A percentile compares a stretch with the other conserved stretches of the same genome.
phyloP scores from a whole-genome alignment of 148 eudicot genomes.

The Silene latifolia region DNA sequence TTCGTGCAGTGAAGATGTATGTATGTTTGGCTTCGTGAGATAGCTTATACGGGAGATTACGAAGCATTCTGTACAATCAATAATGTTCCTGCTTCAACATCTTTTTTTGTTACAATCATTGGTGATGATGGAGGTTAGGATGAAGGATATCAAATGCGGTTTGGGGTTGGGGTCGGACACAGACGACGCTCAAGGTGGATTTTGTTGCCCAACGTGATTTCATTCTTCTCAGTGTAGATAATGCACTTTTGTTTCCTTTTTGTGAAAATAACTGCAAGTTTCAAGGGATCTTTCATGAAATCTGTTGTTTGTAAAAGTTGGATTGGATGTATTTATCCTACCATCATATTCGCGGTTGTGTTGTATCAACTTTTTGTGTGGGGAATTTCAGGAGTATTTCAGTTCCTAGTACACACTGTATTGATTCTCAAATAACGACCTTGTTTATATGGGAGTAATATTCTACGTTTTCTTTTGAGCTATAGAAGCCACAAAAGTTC shows the following conservation, averaged over 20 bases:
- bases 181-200: neutral
- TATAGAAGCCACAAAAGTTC: too few species aligned
- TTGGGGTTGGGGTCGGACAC: neutral
- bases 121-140: constrained; percentile 2
- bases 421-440: neutral
- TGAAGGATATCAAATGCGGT: neutral
- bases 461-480: too few species aligned
- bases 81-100: constrained; percentile 13
- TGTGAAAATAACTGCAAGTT: constrained; percentile 18
- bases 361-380: neutral
- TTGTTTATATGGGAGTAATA: too few species aligned
- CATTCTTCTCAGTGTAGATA: constrained; percentile 24
- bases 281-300: neutral
- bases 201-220: neutral
- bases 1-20: neutral
- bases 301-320: constrained; percentile 4
- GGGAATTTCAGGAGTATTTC: neutral
- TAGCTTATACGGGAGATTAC: neutral
- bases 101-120: constrained; percentile 4
- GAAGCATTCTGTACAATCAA: constrained; percentile 20
- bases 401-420: neutral
- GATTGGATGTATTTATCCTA: neutral
- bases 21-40: neutral
- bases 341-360: neutral
- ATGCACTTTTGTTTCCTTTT: constrained; percentile 13